Evolutionary conservation across 1,284 basidiomycete genomes (phyloP).

Genomic region (Mycena citricolor): DNA sequence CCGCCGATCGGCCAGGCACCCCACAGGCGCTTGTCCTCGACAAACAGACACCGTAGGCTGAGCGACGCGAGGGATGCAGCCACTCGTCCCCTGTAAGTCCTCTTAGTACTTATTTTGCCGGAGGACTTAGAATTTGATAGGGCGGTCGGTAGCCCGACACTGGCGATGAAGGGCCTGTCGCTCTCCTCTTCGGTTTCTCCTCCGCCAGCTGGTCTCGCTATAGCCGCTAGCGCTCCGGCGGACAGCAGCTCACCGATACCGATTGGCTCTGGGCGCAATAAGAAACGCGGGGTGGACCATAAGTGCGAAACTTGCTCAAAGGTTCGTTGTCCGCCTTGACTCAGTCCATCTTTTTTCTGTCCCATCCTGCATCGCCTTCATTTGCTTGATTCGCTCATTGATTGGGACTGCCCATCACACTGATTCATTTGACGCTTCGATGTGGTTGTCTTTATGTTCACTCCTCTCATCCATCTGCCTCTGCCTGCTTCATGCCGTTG

Average conservation of each 20-base stretch:
- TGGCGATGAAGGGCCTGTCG: constrained; percentile 51
- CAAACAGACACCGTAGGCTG: constrained; percentile 64
- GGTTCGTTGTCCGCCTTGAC: too few relatives aligned
- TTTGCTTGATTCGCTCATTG: too few relatives aligned
- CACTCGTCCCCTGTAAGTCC: constrained; percentile 65
- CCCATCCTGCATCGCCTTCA: too few relatives aligned
- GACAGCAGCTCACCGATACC: constrained; percentile 38
- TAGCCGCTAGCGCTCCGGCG: constrained; percentile 26
- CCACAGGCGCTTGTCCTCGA: constrained; percentile 65
- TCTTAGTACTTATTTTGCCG: constrained; percentile 17
- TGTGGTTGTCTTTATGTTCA: too few relatives aligned
- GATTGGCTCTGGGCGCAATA: constrained; percentile 42
- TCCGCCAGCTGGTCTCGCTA: constrained; percentile 28
- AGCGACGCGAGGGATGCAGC: constrained; percentile 78
- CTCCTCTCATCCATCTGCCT: too few relatives aligned
- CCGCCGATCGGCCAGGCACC: constrained; percentile 44
- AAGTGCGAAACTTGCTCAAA: constrained; percentile 92
- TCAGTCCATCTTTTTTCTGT: too few relatives aligned
- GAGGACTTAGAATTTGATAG: constrained; percentile 8
- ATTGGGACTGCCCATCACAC: too few relatives aligned
- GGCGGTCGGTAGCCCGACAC: constrained; percentile 40
- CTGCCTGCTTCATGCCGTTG: too few relatives aligned
- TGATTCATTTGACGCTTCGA: too few relatives aligned
- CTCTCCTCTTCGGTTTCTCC: constrained; percentile 52
- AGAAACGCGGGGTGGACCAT: constrained; percentile 82